Evolutionary conservation across 2,329 filamentous ascomycete species (phyloP).

Genomic region (Aspergillus ustus): DNA sequence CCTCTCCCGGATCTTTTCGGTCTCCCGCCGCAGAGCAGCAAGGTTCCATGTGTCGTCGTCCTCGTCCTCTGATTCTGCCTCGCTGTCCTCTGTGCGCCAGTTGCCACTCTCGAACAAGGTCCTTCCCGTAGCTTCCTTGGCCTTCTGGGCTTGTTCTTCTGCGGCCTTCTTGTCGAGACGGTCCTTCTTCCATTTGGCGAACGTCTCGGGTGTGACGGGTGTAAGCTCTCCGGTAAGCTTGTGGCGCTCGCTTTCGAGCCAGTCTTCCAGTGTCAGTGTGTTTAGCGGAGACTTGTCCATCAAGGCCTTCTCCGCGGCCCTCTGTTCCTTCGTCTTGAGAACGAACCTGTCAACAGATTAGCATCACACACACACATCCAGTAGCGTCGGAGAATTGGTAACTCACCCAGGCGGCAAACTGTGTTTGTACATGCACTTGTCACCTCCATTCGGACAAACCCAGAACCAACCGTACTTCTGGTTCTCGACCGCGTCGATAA

Average conservation of each 20-base stretch:
- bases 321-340: conserved; percentile 96
- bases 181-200: conserved; percentile 97
- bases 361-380: conserved; percentile 5
- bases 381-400: background rate
- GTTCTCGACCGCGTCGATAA: conserved; percentile 96
- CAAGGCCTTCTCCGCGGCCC: conserved; percentile 91
- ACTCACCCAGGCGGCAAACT: conserved; percentile 90
- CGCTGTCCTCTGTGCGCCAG: conserved; percentile 72
- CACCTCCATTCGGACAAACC: conserved; percentile 92
- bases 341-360: conserved; percentile 70
- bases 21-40: conserved; percentile 81
- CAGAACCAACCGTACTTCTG: conserved; percentile 99
- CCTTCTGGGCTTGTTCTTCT: conserved; percentile 84
- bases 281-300: conserved; percentile 95
- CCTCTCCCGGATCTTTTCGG: conserved; percentile 72
- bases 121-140: conserved; percentile 94
- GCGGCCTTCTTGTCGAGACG: conserved; percentile 94
- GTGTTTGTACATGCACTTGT: conserved; percentile 99
- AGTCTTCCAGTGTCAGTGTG: conserved; percentile 95
- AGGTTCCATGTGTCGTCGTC: conserved; percentile 69
- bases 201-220: conserved; percentile 88
- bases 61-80: conserved; percentile 64
- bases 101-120: conserved; percentile 96
- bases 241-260: conserved; percentile 93
- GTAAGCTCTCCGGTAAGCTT: conserved; percentile 91